Conservation (phyloP, 1,139 yeast species). For the Suhomyces atakaporum region DNA sequence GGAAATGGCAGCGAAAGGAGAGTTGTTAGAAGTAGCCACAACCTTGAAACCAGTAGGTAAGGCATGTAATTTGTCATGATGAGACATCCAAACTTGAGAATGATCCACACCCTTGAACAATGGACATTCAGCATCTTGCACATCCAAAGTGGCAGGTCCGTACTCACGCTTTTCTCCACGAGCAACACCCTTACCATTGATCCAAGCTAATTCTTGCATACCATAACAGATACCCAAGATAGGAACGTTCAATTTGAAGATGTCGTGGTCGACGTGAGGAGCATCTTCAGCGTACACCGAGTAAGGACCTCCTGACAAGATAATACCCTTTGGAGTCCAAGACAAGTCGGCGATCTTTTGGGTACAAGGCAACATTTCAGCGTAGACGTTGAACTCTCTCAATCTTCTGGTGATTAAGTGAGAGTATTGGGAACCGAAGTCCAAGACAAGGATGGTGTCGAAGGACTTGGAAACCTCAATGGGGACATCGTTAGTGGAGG, state of each 20-base stretch:
- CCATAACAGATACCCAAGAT: constrained; percentile 98
- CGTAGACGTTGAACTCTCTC: constrained; percentile 96
- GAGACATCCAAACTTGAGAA: constrained; percentile 99
- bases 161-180: constrained; percentile 98
- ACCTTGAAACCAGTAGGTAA: constrained; percentile 87
- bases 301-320: constrained; percentile 97
- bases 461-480: constrained; percentile 77
- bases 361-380: constrained; percentile 99
- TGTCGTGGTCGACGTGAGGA: constrained; percentile 95
- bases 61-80: constrained; percentile 92
- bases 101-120: constrained; percentile 87
- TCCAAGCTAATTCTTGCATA: constrained; percentile 99
- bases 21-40: constrained; percentile 89
- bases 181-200: constrained; percentile 91
- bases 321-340: constrained; percentile 97
- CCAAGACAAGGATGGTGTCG: constrained; percentile 96
- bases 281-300: constrained; percentile 94
- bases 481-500: constrained; percentile 35
- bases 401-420: constrained; percentile 96
- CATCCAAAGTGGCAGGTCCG: constrained; percentile 91
- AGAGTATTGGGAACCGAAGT: constrained; percentile 97
- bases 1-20: constrained; percentile 93
- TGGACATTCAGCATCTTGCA: constrained; percentile 65
- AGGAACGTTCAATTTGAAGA: constrained; percentile 89
- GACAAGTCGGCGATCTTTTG: constrained; percentile 89